Conservation (phyloP, 2,329 filamentous ascomycete genomes). For the Colletotrichum shisoi region DNA sequence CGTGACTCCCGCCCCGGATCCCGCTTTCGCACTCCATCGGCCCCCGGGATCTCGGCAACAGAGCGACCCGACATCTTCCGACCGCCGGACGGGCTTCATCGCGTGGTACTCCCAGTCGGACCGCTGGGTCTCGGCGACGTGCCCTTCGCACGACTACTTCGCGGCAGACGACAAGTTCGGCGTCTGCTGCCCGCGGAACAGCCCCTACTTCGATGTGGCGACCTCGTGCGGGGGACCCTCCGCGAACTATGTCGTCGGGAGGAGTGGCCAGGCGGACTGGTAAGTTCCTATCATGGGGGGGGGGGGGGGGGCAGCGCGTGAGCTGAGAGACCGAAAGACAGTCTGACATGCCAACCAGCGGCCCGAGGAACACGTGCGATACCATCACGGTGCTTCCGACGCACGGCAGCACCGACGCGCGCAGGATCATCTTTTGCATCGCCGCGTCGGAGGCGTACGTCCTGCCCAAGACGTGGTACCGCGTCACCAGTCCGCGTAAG, state of each 20-base stretch:
- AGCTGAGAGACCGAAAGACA: not conserved
- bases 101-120: conserved; percentile 25
- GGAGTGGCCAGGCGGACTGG: conserved; percentile 27
- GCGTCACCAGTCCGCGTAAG: conserved; percentile 18
- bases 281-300: not conserved
- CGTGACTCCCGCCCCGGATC: conserved; percentile 17
- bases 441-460: conserved; percentile 18
- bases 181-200: conserved; percentile 22
- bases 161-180: conserved; percentile 26
- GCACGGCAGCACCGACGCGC: conserved; percentile 13
- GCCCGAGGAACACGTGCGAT: conserved; percentile 19
- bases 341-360: not conserved
- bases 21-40: not conserved
- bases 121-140: conserved; percentile 17
- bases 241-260: conserved; percentile 19
- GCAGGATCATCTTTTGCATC: conserved; percentile 26
- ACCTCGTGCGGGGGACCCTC: conserved; percentile 25
- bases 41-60: conserved; percentile 4
- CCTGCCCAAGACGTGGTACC: conserved; percentile 30
- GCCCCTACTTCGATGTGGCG: conserved; percentile 22
- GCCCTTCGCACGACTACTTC: conserved; percentile 28
- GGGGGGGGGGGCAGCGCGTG: too few species aligned
- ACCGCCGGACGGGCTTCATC: conserved; percentile 26
- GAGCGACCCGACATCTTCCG: not conserved
- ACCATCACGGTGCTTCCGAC: conserved; percentile 23